Conservation (phyloP, 2,329 filamentous ascomycete species). For the Pyrenochaeta sp. region DNA sequence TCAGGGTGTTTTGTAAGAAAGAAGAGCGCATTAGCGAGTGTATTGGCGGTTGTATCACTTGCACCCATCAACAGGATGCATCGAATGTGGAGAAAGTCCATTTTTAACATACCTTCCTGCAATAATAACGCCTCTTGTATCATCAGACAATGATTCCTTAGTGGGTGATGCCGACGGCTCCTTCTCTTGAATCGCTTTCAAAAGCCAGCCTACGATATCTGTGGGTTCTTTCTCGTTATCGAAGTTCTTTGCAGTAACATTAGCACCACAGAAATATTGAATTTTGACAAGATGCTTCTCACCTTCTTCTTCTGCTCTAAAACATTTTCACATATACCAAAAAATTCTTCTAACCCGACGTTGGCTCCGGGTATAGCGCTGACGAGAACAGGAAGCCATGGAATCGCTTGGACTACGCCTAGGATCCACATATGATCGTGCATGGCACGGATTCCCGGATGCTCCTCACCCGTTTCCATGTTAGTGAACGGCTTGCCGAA, state of each 20-base stretch:
- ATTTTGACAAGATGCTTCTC: not conserved
- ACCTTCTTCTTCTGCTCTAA: constrained; percentile 46
- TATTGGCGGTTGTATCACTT: constrained; percentile 49
- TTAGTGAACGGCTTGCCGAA: constrained; percentile 38
- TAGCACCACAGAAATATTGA: not conserved
- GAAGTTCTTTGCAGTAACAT: constrained; percentile 16
- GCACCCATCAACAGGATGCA: not conserved
- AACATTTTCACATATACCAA: constrained; percentile 36
- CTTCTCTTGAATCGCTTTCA: constrained; percentile 50
- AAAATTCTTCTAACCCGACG: constrained; percentile 39
- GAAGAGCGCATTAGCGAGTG: constrained; percentile 41
- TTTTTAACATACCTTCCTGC: constrained; percentile 36
- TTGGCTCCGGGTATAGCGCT: constrained; percentile 40
- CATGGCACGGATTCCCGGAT: constrained; percentile 45
- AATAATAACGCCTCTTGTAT: constrained; percentile 45
- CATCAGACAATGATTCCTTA: constrained; percentile 40
- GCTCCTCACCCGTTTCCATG: constrained; percentile 29
- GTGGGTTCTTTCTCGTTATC: constrained; percentile 35
- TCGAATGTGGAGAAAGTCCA: not conserved
- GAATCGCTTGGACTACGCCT: constrained; percentile 43
- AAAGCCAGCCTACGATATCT: constrained; percentile 53
- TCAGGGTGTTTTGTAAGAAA: constrained; percentile 44
- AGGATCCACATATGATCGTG: constrained; percentile 48
- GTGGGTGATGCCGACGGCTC: constrained; percentile 47
- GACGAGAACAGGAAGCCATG: constrained; percentile 48